Conservation (phyloP, 2,329 filamentous ascomycete genomes). For the Ophiostoma perfectum region DNA sequence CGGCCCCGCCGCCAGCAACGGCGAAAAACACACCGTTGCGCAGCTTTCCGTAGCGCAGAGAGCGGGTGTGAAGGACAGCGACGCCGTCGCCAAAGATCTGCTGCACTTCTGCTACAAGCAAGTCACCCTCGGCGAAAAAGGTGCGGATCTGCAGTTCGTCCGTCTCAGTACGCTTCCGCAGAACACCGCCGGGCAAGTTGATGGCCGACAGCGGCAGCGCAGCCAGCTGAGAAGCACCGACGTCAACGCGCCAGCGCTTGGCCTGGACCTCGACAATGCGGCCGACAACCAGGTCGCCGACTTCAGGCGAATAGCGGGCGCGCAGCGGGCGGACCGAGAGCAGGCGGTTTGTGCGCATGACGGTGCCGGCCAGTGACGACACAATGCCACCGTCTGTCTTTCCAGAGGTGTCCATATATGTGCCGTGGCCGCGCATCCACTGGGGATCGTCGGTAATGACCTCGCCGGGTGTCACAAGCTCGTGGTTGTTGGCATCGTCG, state of each 20-base stretch:
- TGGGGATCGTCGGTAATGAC: conserved; percentile 85
- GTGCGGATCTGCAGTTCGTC: conserved; percentile 95
- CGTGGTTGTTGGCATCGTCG: conserved; percentile 33
- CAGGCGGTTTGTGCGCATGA: conserved; percentile 94
- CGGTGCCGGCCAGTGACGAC: conserved; percentile 82
- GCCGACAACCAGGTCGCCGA: conserved; percentile 90
- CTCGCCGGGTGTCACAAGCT: conserved; percentile 83
- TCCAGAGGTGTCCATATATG: conserved; percentile 60
- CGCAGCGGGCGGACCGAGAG: conserved; percentile 85
- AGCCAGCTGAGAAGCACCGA: conserved; percentile 80
- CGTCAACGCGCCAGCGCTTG: conserved; percentile 89
- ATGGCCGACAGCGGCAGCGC: conserved; percentile 81
- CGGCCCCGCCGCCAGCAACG: conserved; percentile 74
- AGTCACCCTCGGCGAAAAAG: conserved; percentile 94
- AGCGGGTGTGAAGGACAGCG: conserved; percentile 82
- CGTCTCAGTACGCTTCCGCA: conserved; percentile 85
- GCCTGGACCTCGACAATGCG: conserved; percentile 93
- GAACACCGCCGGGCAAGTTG: conserved; percentile 88
- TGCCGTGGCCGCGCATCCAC: conserved; percentile 97
- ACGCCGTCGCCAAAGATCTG: conserved; percentile 78
- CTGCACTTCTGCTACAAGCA: conserved; percentile 94
- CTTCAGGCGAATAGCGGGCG: conserved; percentile 90
- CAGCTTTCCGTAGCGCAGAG: conserved; percentile 89
- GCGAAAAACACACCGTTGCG: conserved; percentile 86
- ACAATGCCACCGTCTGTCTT: conserved; percentile 57